Evolutionary conservation across 2,329 filamentous ascomycete species (phyloP).

Genomic region (Phialophora chinensis): DNA sequence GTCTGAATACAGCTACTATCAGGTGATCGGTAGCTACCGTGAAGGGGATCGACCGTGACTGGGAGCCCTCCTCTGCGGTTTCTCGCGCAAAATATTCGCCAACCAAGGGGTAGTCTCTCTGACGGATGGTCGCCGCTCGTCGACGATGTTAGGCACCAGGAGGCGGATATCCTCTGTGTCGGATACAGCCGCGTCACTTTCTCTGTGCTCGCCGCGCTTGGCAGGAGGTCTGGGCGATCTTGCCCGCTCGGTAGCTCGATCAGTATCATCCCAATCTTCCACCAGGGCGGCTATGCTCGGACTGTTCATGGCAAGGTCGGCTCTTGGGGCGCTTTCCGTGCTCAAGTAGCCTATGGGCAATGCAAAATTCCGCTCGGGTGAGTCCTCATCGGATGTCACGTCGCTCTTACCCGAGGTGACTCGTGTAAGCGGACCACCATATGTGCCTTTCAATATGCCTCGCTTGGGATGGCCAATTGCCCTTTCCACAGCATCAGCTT

Average conservation of each 20-base stretch:
- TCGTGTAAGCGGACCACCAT: slow-evolving; percentile 36
- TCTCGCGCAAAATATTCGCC: slow-evolving; percentile 35
- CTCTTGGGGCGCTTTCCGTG: slow-evolving; percentile 35
- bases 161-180: slow-evolving; percentile 30
- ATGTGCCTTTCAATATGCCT: slow-evolving; percentile 36
- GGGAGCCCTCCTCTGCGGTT: slow-evolving; percentile 30
- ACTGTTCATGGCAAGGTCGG: slow-evolving; percentile 38
- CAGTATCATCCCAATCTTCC: slow-evolving; percentile 34
- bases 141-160: slow-evolving; percentile 30
- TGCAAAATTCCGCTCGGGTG: slow-evolving; percentile 34
- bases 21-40: slow-evolving; percentile 21
- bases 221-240: slow-evolving; percentile 17
- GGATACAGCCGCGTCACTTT: slow-evolving; percentile 29
- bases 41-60: slow-evolving; percentile 34
- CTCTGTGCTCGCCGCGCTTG: slow-evolving; percentile 24
- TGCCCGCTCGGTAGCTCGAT: slow-evolving; percentile 8
- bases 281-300: slow-evolving; percentile 37
- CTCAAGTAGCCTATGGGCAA: slow-evolving; percentile 39
- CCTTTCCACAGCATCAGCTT: slow-evolving; percentile 57
- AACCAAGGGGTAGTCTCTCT: slow-evolving; percentile 36
- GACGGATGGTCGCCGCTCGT: slow-evolving; percentile 34
- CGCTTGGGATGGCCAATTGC: slow-evolving; percentile 52
- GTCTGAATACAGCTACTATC: neutral
- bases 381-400: slow-evolving; percentile 36
- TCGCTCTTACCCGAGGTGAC: slow-evolving; percentile 35